These are phyloP conservation scores for Corynascus novoguineensis DNA, from an alignment of 495 filamentous ascomycete species.

Conservation along the genomic window DNA sequence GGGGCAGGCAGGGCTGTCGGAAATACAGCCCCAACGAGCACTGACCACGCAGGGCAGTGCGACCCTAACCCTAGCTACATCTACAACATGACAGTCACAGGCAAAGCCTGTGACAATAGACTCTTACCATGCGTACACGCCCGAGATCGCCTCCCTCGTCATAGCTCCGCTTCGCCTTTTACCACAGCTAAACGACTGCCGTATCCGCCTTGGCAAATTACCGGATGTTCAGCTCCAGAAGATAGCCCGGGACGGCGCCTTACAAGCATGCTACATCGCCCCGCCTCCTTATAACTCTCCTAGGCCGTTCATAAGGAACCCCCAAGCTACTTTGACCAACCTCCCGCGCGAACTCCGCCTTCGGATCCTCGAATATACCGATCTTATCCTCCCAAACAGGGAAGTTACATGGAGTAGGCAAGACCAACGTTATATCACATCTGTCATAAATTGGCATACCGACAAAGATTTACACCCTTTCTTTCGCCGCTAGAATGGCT, in stretches of 20 bases:
- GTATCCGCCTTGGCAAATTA: neutral
- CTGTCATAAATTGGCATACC: neutral
- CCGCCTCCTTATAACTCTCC: neutral
- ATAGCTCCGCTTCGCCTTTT: neutral
- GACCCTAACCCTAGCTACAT: too few species aligned
- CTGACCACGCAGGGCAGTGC: too few species aligned
- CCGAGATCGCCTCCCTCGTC: neutral
- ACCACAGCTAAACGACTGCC: neutral
- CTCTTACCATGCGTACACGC: neutral
- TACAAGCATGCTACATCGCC: neutral
- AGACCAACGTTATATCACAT: constrained; percentile 2
- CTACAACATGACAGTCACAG: too few species aligned
- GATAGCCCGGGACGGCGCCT: neutral
- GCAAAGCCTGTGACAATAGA: too few species aligned
- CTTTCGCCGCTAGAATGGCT: neutral
- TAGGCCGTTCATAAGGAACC: neutral
- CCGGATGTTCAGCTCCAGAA: neutral
- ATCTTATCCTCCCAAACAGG: constrained; percentile 12
- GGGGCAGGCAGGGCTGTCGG: too few species aligned
- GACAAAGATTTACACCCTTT: too few species aligned
- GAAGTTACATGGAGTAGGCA: constrained; percentile 16
- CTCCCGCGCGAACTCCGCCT: constrained; percentile 15
- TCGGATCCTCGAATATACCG: constrained; percentile 14
- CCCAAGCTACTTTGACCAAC: neutral
- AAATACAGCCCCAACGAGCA: too few species aligned